Base-by-base conservation (phyloP, 2,329 filamentous ascomycete genomes). In the Akanthomyces dipterigenus region DNA sequence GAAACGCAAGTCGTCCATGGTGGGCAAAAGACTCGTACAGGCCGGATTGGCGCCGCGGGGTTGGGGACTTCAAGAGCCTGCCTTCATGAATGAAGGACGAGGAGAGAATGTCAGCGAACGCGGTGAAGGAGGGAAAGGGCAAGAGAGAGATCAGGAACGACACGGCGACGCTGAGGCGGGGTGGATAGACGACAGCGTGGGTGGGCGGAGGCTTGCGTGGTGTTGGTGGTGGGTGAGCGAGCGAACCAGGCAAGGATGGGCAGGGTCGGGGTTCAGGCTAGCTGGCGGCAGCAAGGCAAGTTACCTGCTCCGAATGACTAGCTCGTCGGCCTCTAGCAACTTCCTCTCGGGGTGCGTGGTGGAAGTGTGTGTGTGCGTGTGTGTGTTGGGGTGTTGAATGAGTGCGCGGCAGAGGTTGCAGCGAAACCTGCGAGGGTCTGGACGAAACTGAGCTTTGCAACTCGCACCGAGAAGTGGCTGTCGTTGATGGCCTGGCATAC, bases 1-100 rank as follows among this genome's bases (percentile, higher is more conserved):
- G 76, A 89, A 93, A 73, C 88, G 88, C 75, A 90, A 80, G 76
- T 92, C 89, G 77, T 93, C 90, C 83, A 91, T 89, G 68, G 43
- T 64, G 68, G 65, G 64, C 65, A 67, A 56, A 55, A 74, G 74
- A 70, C 70, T 76, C 64, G 68, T 72, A 70, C 70, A 74, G 67
- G 72, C 72, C 72, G 67, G 70, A 74, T 74, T 75, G 72, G 71
- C 71, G 70, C 66, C 68, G 67, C 61, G 65, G 61, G 65, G 62
- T 67, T 64, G 65, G 63, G 68, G 67, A 72, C 40, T 48, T 58
- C 48, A 73, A 67, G 67, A 65, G 65, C 65, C 72, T 74, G 68
- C 67, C 71, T 66, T 70, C 73, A 74, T 75, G 69, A 68, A 71
- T 70, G 14, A 53, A 71, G 68, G 67, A 60, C 70, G 68, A 72